A percentile compares a stretch with the other conserved stretches of the same genome.
These are phyloP conservation scores for Cryptococcus sp. DNA, from an alignment of 1,284 basidiomycete genomes.

Conservation along the genomic window DNA sequence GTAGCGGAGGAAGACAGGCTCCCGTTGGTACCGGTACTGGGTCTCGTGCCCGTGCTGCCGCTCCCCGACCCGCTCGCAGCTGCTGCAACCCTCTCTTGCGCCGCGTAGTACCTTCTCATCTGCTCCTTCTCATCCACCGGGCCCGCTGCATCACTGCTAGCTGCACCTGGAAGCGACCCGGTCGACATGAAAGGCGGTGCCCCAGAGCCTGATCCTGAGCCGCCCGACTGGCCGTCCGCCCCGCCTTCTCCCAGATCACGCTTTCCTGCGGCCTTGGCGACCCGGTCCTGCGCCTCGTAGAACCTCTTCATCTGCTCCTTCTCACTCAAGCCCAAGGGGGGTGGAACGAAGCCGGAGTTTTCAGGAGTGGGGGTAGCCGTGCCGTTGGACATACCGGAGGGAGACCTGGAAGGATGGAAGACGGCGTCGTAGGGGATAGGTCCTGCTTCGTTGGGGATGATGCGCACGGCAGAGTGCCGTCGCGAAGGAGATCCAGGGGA, in stretches of 20 bases:
- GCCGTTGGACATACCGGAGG: not conserved
- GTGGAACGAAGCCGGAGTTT: too few relatives aligned
- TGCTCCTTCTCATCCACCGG: slow-evolving; percentile 43
- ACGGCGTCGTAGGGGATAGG: slow-evolving; percentile 18
- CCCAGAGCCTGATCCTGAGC: too few relatives aligned
- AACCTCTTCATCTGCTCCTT: slow-evolving; percentile 46
- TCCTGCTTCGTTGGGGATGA: not conserved
- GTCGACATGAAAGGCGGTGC: too few relatives aligned
- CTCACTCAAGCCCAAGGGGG: slow-evolving; percentile 30
- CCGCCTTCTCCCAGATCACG: not conserved
- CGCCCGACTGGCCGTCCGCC: too few relatives aligned
- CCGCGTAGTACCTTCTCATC: slow-evolving; percentile 54
- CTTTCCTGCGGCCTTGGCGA: slow-evolving; percentile 10
- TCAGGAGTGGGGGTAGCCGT: too few relatives aligned
- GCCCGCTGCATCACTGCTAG: not conserved
- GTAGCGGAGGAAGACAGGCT: not conserved
- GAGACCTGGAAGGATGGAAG: slow-evolving; percentile 3
- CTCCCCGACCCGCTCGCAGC: not conserved
- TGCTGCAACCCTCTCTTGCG: slow-evolving; percentile 53
- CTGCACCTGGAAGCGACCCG: too few relatives aligned
- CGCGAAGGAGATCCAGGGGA: too few relatives aligned
- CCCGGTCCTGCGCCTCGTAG: slow-evolving; percentile 60
- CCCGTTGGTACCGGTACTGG: not conserved
- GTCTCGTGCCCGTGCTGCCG: too few relatives aligned
- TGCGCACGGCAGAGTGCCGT: too few relatives aligned